These are phyloP conservation scores for Tylopilus sp. DNA, from an alignment of 1,284 basidiomycete genomes.

Conservation along the genomic window DNA sequence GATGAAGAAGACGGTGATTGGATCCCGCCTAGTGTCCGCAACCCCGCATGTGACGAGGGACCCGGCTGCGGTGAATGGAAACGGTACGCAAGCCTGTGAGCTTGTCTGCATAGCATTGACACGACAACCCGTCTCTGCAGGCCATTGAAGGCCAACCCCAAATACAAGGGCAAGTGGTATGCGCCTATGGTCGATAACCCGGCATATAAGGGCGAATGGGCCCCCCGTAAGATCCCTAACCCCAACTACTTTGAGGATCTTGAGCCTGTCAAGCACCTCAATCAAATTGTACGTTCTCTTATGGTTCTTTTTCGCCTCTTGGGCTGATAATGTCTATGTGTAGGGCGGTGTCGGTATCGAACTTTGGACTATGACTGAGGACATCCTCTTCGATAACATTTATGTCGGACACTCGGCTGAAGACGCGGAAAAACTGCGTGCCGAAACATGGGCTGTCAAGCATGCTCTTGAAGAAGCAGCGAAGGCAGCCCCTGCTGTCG, in stretches of 20 bases:
- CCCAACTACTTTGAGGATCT: constrained; percentile 89
- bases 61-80: constrained; percentile 95
- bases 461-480: constrained; percentile 58
- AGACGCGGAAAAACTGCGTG: constrained; percentile 78
- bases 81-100: constrained; percentile 41
- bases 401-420: constrained; percentile 86
- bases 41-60: constrained; percentile 86
- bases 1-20: constrained; percentile 99
- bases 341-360: constrained; percentile 93
- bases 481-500: constrained; percentile 41
- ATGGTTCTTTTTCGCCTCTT: not conserved
- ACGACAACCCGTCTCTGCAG: constrained; percentile 32
- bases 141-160: constrained; percentile 87
- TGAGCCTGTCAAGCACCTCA: constrained; percentile 78
- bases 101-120: constrained; percentile 10
- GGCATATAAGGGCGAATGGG: constrained; percentile 95
- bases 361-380: constrained; percentile 98
- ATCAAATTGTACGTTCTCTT: constrained; percentile 63
- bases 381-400: constrained; percentile 94
- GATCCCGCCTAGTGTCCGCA: constrained; percentile 85
- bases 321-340: constrained; percentile 8
- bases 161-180: constrained; percentile 95
- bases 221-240: constrained; percentile 90
- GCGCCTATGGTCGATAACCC: constrained; percentile 95
- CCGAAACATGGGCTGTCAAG: constrained; percentile 86